Evolutionary conservation across 805 yeast species (phyloP).

Genomic region (Komagataella pseudopastoris): DNA sequence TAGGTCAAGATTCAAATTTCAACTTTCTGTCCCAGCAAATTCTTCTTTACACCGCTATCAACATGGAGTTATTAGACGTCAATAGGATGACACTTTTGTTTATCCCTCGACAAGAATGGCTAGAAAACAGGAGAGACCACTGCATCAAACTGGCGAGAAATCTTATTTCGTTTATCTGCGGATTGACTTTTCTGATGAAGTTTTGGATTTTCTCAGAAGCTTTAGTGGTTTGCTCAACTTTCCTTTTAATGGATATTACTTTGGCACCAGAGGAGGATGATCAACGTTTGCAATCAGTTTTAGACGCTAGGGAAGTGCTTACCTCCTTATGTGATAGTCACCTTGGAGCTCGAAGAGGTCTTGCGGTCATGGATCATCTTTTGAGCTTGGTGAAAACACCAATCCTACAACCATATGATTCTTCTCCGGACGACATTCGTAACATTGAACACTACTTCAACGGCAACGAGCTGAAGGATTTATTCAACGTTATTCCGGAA

Average conservation of each 20-base stretch:
- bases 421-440: background rate
- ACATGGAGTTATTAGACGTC: background rate
- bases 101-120: background rate
- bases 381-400: background rate
- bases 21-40: background rate
- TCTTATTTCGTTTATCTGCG: background rate
- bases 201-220: background rate
- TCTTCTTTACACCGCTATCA: background rate
- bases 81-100: background rate
- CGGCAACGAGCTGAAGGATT: background rate
- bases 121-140: background rate
- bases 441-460: background rate
- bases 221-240: background rate
- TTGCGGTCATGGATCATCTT: background rate
- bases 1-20: background rate
- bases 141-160: background rate
- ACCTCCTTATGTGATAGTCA: background rate
- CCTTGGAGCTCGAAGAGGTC: background rate
- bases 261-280: background rate
- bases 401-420: background rate
- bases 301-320: background rate
- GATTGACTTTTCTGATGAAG: background rate
- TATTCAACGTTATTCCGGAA: background rate
- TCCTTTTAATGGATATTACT: background rate
- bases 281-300: background rate